phyloP scores from a whole-genome alignment of 1,139 yeast species.

The Saccharomyces hybrid region DNA sequence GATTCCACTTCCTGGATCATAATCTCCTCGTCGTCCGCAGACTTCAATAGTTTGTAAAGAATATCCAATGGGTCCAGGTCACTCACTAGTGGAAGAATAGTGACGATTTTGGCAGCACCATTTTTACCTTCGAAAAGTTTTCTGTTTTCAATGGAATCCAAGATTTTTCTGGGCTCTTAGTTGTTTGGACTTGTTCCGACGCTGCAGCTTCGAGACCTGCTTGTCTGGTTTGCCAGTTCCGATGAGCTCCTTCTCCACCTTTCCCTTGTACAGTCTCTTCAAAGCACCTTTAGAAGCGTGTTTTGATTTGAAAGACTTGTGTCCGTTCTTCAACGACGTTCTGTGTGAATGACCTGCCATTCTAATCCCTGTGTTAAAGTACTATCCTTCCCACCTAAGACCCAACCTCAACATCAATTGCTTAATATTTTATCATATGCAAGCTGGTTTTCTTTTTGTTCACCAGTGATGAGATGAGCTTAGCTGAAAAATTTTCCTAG shows the following conservation, averaged over 20 bases:
- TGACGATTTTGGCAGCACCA: slow-evolving; percentile 77
- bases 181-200: slow-evolving; percentile 77
- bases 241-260: slow-evolving; percentile 59
- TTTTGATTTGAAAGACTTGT: slow-evolving; percentile 82
- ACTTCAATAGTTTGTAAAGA: slow-evolving; percentile 43
- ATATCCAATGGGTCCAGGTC: slow-evolving; percentile 59
- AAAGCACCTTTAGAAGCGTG: slow-evolving; percentile 88
- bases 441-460: not conserved
- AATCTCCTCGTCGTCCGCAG: slow-evolving; percentile 28
- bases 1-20: slow-evolving; percentile 27
- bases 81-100: slow-evolving; percentile 69
- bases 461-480: slow-evolving; percentile 14
- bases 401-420: not conserved
- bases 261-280: slow-evolving; percentile 75
- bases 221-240: slow-evolving; percentile 38
- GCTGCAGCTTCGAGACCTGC: slow-evolving; percentile 55
- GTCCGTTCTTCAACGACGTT: slow-evolving; percentile 71
- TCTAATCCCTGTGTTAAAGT: not conserved
- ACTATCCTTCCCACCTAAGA: not conserved
- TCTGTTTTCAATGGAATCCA: slow-evolving; percentile 42
- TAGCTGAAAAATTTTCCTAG: slow-evolving; percentile 12
- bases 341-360: slow-evolving; percentile 82
- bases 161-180: slow-evolving; percentile 62
- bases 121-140: slow-evolving; percentile 70
- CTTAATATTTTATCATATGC: not conserved